These are phyloP conservation scores for Urostyla sp. DNA, from an alignment of 73 alveolate species.

Conservation along the genomic window DNA sequence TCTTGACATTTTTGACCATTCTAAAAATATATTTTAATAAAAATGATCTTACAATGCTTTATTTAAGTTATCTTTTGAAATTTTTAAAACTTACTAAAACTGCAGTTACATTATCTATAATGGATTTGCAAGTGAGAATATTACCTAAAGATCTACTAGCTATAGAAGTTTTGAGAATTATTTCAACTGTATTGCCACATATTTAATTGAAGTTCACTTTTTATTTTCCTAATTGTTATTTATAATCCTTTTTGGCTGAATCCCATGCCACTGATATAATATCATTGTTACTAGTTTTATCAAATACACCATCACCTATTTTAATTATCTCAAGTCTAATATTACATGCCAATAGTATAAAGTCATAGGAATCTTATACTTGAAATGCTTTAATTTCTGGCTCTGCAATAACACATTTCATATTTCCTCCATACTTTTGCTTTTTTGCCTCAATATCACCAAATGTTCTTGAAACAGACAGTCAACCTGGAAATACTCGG, in stretches of 20 bases:
- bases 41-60: too few species aligned
- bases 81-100: slow-evolving; percentile 58
- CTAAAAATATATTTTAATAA: too few species aligned
- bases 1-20: too few species aligned
- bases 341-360: slow-evolving; percentile 78
- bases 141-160: slow-evolving; percentile 85
- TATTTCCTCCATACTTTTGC: slow-evolving; percentile 86
- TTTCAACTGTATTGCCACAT: slow-evolving; percentile 89
- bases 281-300: slow-evolving; percentile 67
- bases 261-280: slow-evolving; percentile 52
- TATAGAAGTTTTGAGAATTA: slow-evolving; percentile 80
- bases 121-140: too few species aligned
- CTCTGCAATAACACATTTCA: slow-evolving; percentile 79
- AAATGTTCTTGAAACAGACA: slow-evolving; percentile 87
- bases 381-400: slow-evolving; percentile 90
- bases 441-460: slow-evolving; percentile 92
- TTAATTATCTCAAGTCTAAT: background rate
- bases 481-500: slow-evolving; percentile 92
- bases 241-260: slow-evolving; percentile 34
- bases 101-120: slow-evolving; percentile 78
- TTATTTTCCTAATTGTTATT: background rate
- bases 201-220: slow-evolving; percentile 68
- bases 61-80: slow-evolving; percentile 40
- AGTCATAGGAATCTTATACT: slow-evolving; percentile 84
- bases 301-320: slow-evolving; percentile 94